phyloP scores from a whole-genome alignment of 129 eudicot species.

The Glebionis coronaria region DNA sequence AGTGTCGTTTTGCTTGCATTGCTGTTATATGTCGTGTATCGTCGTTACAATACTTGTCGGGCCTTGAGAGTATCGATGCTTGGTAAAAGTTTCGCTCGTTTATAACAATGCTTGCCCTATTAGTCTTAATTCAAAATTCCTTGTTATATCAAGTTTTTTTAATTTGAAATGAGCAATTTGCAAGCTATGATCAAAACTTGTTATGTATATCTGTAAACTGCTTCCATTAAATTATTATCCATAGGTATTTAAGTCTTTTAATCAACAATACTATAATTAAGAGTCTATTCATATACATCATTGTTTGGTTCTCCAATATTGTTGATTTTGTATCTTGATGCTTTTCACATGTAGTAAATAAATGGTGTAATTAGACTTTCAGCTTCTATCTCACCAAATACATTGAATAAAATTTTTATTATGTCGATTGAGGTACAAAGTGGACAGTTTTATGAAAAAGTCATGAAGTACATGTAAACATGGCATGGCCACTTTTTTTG shows the following conservation, averaged over 20 bases:
- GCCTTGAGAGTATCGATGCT: not conserved
- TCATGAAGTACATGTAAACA: conserved; percentile 14
- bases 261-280: not conserved
- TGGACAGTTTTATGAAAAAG: not conserved
- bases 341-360: not conserved
- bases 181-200: not conserved
- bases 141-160: no score
- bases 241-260: not conserved
- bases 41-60: not conserved
- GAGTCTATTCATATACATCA: conserved; percentile 1
- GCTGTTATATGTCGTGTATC: not conserved
- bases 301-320: not conserved
- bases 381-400: not conserved
- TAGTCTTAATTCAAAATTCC: no score
- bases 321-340: not conserved
- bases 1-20: not conserved
- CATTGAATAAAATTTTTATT: no score
- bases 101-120: no score
- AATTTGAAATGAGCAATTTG: not conserved
- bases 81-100: not conserved
- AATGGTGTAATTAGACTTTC: not conserved
- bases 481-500: conserved; percentile 25
- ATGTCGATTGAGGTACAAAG: conserved; percentile 9
- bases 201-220: not conserved
- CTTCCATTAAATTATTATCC: not conserved